Base-by-base conservation (phyloP, 2,329 filamentous ascomycete species). In the Claviceps purpurea region DNA sequence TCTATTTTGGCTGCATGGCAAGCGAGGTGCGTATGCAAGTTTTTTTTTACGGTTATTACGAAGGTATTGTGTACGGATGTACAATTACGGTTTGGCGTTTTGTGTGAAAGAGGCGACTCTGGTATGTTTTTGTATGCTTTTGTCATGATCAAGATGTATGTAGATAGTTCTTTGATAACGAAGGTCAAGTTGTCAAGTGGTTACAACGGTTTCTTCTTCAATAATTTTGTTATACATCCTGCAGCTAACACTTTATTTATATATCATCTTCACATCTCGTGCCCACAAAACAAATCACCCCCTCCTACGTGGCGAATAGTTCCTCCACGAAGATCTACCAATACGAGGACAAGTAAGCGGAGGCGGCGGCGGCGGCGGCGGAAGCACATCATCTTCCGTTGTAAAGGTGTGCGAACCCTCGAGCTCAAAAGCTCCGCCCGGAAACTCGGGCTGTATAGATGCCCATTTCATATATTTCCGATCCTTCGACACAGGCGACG, bases 381-480 rank as follows among this genome's bases (percentile, higher is more conserved):
- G 37, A 6, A 30, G 30, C 26, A 26, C 18, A n/a, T 6, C 8
- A 16, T 40, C 13, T 10, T 45, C 49, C 2, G 49, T 3, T 4
- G 8, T 3, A 30, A n/a, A 4, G 37, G 34, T 42, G 14, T 65
- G 67, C 7, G 65, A 66, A 22, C 71, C 74, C 51, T 74, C 69
- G 40, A 79, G 57, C 60, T 78, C 76, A 49, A 68, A 70, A 20
- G 66, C 61, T 18, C 65, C 64, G 6, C 64, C 56, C 22, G 64
- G 47, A 34, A 16, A 16, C 5, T 50, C 50, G 14, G 20, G 37
- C 24, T 14, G 42, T 13, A 39, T 7, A 11, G 20, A 26, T 11
- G 47, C 14, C 42, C 47, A 52, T 6, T 46, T 38, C 10, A 20
- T n/a, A 18, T 44, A 46, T 1, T 30, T 16, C 16, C 26, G 41